Conservation (phyloP, 768 basidiomycete species). For the Pisolithus orientalis region DNA sequence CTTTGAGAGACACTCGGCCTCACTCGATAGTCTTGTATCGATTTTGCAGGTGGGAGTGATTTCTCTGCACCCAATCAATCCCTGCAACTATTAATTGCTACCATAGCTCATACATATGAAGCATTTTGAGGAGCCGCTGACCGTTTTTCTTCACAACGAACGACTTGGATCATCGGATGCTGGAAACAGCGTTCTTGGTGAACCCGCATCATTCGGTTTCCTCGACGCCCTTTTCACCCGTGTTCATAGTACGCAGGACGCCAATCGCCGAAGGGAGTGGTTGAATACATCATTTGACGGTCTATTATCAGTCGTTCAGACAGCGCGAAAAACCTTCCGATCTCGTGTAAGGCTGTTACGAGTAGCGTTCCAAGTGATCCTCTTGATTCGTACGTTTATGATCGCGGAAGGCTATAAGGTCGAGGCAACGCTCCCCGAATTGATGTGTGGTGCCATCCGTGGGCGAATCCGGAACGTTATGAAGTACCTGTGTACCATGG, state of each 20-base stretch:
- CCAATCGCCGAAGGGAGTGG: slow-evolving; percentile 20
- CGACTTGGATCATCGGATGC: background rate
- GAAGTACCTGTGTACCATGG: slow-evolving; percentile 39
- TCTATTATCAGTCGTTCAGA: slow-evolving; percentile 31
- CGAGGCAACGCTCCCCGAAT: slow-evolving; percentile 26
- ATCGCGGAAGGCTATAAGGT: slow-evolving; percentile 37
- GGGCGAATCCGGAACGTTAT: slow-evolving; percentile 39
- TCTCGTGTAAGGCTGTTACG: slow-evolving; percentile 31
- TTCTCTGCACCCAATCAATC: background rate
- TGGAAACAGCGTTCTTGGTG: slow-evolving; percentile 7
- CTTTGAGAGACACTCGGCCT: slow-evolving; percentile 48
- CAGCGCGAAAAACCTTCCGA: slow-evolving; percentile 33
- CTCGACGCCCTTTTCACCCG: slow-evolving; percentile 34
- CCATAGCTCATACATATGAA: slow-evolving; percentile 58
- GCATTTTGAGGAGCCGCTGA: slow-evolving; percentile 62
- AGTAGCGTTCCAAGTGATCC: slow-evolving; percentile 43
- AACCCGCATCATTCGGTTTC: slow-evolving; percentile 24
- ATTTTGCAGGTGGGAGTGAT: slow-evolving; percentile 51
- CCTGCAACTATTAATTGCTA: background rate
- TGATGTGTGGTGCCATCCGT: slow-evolving; percentile 41
- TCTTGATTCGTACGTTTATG: slow-evolving; percentile 39
- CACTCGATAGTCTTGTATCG: slow-evolving; percentile 50
- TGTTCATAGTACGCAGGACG: slow-evolving; percentile 19
- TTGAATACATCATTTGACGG: slow-evolving; percentile 19
- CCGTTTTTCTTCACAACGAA: slow-evolving; percentile 21